These are phyloP conservation scores for Centella asiatica DNA, from an alignment of 129 eudicot species.

Conservation along the genomic window DNA sequence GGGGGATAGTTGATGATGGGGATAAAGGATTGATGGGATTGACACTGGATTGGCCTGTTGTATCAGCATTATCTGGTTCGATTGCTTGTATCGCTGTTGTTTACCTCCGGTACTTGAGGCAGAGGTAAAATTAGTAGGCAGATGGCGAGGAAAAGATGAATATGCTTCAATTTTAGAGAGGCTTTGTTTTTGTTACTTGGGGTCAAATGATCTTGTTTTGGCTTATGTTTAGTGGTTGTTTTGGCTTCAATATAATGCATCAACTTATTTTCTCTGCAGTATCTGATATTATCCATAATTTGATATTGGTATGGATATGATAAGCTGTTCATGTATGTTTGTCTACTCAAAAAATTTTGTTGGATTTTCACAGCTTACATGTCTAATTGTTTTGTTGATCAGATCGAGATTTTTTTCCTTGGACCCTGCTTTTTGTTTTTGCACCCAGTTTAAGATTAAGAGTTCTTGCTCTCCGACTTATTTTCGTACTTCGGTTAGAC, in stretches of 20 bases:
- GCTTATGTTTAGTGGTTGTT: not conserved
- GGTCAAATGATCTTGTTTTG: not conserved
- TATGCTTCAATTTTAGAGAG: not conserved
- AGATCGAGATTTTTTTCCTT: too few relatives aligned
- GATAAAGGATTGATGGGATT: slow-evolving; percentile 24
- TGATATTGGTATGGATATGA: not conserved
- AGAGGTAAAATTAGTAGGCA: slow-evolving; percentile 1
- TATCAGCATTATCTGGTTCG: slow-evolving; percentile 42
- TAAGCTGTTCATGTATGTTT: not conserved
- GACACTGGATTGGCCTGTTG: slow-evolving; percentile 40
- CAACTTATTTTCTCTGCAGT: not conserved
- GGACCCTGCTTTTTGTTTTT: not conserved
- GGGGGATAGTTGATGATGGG: slow-evolving; percentile 20
- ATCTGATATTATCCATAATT: not conserved
- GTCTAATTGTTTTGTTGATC: not conserved
- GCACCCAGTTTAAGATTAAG: not conserved
- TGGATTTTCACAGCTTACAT: not conserved
- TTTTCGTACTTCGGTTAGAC: too few relatives aligned
- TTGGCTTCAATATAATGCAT: not conserved
- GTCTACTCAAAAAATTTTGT: not conserved
- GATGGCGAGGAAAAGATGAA: not conserved
- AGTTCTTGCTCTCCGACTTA: too few relatives aligned
- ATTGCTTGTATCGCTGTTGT: slow-evolving; percentile 14
- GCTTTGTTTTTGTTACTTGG: not conserved
- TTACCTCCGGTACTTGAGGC: not conserved